phyloP scores from a whole-genome alignment of 768 basidiomycete species.

The Cystofilobasidium capitatum region DNA sequence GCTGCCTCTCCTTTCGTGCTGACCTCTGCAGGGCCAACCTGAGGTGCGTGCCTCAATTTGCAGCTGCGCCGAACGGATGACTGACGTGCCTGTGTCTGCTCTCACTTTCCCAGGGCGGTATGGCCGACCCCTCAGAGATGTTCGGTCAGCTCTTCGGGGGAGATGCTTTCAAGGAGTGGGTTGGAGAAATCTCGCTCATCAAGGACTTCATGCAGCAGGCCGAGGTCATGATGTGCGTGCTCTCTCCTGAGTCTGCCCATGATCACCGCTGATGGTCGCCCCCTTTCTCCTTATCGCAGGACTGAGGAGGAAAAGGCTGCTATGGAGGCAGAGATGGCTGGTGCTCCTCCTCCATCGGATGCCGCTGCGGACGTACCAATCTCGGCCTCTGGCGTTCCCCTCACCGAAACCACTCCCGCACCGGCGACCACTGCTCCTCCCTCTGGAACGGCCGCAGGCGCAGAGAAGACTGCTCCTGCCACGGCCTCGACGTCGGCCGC shows the following conservation, averaged over 20 bases:
- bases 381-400: slow-evolving; percentile 27
- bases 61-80: no score
- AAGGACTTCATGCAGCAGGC: slow-evolving; percentile 43
- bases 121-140: slow-evolving; percentile 89
- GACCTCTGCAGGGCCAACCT: not conserved
- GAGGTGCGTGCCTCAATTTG: no score
- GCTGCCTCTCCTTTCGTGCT: not conserved
- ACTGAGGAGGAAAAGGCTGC: slow-evolving; percentile 83
- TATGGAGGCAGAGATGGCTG: slow-evolving; percentile 62
- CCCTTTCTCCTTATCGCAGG: not conserved
- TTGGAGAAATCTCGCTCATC: slow-evolving; percentile 92
- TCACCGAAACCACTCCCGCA: slow-evolving; percentile 28
- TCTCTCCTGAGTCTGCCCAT: not conserved
- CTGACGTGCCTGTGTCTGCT: no score
- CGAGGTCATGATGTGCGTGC: slow-evolving; percentile 26
- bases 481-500: slow-evolving; percentile 20
- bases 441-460: not conserved
- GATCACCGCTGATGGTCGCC: not conserved
- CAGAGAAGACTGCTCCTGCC: not conserved
- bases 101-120: slow-evolving; percentile 48
- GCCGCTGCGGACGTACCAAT: slow-evolving; percentile 5
- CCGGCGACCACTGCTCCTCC: slow-evolving; percentile 24
- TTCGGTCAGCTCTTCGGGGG: slow-evolving; percentile 95
- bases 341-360: slow-evolving; percentile 31
- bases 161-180: slow-evolving; percentile 58